Base-by-base conservation (phyloP, 2,329 filamentous ascomycete genomes). In the Chrysosporium queenslandicum region DNA sequence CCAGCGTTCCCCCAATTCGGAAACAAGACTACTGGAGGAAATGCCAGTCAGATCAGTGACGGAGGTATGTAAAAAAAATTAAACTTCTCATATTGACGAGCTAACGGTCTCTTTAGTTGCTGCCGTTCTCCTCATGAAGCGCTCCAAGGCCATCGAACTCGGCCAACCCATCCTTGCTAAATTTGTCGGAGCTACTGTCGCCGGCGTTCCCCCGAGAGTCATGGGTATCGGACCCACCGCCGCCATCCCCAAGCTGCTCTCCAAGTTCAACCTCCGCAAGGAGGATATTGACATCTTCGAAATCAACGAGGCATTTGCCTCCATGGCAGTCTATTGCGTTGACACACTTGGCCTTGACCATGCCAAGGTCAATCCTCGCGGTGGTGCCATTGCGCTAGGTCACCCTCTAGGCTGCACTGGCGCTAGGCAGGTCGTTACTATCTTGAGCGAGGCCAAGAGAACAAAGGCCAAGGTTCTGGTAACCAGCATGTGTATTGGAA, bases 291-390 rank as follows among this genome's bases (percentile, higher is more conserved):
- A 98, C 65, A 78, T 97, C 32, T 77, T 91, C 61, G 92, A 97
- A 78, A 73, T 98, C 66, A 98, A 98, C 75, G 92, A 98, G 78
- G 92, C 92, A 1, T 98, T 98, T 64, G 91, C 90, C 20, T 92
- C 86, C 49, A 97, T 97, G 92, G 90, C 88, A 1, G 90, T 96
- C 27, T 97, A 96, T 79, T 95, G 89, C 72, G 73, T 86, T 52
- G 77, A 88, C 63, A 80, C 91, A 69, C 63, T 75, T 8, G 63
- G 80, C 64, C 51, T 82, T 68, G 78, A 83, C 57, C 72, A 80
- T 49, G 81, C 80, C 16, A 84, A 80, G 71, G 83, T 97, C n/a
- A 97, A 97, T 71, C 89, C 89, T 0, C 86, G 92, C 55, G 91
- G 91, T 51, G 91, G 91, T 30, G 91, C 91, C 2, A 96, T 96